phyloP scores from a whole-genome alignment of 2,329 filamentous ascomycete species.

The Paradendryphiella salina region DNA sequence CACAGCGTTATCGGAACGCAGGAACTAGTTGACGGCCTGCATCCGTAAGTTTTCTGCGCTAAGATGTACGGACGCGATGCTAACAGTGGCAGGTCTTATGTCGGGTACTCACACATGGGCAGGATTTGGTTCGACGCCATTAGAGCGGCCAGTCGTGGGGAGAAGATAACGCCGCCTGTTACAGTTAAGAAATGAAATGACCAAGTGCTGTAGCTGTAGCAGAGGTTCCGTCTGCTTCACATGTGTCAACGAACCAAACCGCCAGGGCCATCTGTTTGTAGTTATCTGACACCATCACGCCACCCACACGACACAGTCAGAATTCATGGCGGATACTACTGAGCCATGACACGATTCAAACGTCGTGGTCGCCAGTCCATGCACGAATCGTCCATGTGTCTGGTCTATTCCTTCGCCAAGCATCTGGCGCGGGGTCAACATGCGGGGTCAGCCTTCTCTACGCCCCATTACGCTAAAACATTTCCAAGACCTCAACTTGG shows the following conservation, averaged over 20 bases:
- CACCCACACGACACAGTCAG: too few relatives aligned
- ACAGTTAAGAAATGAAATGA: background rate
- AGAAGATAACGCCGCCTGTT: constrained; percentile 18
- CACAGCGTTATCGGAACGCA: constrained; percentile 17
- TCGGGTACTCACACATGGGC: constrained; percentile 38
- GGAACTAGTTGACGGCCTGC: constrained; percentile 33
- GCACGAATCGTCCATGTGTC: constrained; percentile 1
- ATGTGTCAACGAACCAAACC: background rate
- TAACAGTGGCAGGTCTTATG: constrained; percentile 22
- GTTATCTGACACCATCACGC: background rate
- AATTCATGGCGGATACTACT: background rate
- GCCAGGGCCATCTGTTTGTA: background rate
- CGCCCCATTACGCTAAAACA: constrained; percentile 23
- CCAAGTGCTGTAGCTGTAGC: background rate
- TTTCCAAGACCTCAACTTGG: constrained; percentile 8
- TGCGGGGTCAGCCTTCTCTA: constrained; percentile 20
- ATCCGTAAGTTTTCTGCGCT: constrained; percentile 27
- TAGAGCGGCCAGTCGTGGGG: constrained; percentile 4
- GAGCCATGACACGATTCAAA: constrained; percentile 7
- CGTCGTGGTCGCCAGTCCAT: background rate
- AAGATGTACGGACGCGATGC: background rate
- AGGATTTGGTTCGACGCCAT: constrained; percentile 29
- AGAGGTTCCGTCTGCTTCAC: background rate
- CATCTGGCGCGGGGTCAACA: constrained; percentile 15
- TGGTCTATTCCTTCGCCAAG: constrained; percentile 7